Percentiles rank a stretch among this genome's conserved stretches.
These are phyloP conservation scores for Centella asiatica DNA, from an alignment of 129 eudicot species.

Conservation along the genomic window DNA sequence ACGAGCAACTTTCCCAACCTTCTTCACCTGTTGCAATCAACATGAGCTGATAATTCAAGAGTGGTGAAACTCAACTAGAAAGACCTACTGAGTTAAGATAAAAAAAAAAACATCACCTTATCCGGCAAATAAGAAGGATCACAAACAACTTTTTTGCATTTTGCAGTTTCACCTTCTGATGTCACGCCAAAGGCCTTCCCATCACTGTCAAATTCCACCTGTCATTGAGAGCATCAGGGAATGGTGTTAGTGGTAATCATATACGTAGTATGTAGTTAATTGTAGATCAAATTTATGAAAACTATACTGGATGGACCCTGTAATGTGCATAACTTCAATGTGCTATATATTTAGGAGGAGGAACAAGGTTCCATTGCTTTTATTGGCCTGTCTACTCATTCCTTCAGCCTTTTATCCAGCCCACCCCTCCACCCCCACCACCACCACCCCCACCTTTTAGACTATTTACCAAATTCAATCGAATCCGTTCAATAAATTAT, in stretches of 20 bases:
- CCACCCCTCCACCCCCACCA: too few relatives aligned
- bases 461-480: too few relatives aligned
- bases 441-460: too few relatives aligned
- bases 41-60: not conserved
- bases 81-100: not conserved
- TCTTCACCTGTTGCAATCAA: slow-evolving; percentile 37
- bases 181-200: slow-evolving; percentile 59
- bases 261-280: not conserved
- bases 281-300: not conserved
- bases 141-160: slow-evolving; percentile 64
- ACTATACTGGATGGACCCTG: not conserved
- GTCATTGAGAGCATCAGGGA: slow-evolving; percentile 12
- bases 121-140: slow-evolving; percentile 57
- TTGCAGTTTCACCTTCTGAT: slow-evolving; percentile 70
- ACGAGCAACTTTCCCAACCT: slow-evolving; percentile 67
- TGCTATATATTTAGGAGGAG: too few relatives aligned
- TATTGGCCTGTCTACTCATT: too few relatives aligned
- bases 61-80: slow-evolving; percentile 2
- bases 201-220: slow-evolving; percentile 49
- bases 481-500: too few relatives aligned
- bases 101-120: slow-evolving; percentile 25
- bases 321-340: not conserved
- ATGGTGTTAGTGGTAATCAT: not conserved
- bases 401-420: too few relatives aligned
- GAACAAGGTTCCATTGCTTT: too few relatives aligned